Evolutionary conservation across 139 green algal genomes (phyloP).

Genomic region (Marvania coccoides): DNA sequence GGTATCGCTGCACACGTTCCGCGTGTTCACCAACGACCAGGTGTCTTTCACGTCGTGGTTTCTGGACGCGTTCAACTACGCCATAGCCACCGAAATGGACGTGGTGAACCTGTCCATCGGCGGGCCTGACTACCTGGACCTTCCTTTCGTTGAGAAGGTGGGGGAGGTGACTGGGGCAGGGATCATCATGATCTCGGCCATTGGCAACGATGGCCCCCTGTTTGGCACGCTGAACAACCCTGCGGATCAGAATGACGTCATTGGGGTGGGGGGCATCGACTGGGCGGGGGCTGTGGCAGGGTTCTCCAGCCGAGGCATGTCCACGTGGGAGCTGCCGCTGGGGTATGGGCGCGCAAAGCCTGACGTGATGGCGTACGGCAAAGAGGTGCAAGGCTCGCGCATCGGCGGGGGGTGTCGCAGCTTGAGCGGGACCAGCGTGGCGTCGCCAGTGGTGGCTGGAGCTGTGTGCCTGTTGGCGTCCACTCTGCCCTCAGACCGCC

Average conservation of each 20-base stretch:
- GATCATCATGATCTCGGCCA: constrained; percentile 91
- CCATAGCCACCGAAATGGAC: constrained; percentile 78
- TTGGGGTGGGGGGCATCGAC: constrained; percentile 95
- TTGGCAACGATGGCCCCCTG: constrained; percentile 94
- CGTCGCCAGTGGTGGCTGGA: constrained; percentile 93
- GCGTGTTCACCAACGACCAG: constrained; percentile 90
- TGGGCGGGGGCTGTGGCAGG: constrained; percentile 60
- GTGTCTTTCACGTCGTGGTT: constrained; percentile 99
- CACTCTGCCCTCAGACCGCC: constrained; percentile 60
- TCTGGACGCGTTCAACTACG: constrained; percentile 99
- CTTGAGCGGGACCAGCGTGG: constrained; percentile 85
- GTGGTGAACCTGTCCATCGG: constrained; percentile 97
- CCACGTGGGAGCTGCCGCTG: constrained; percentile 89
- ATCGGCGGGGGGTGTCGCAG: constrained; percentile 82
- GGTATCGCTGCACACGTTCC: constrained; percentile 89
- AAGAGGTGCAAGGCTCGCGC: constrained; percentile 84
- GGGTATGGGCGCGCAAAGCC: constrained; percentile 62
- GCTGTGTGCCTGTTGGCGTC: constrained; percentile 85
- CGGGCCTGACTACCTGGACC: constrained; percentile 94
- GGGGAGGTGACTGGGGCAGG: constrained; percentile 84
- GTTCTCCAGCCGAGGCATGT: constrained; percentile 94
- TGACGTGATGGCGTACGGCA: constrained; percentile 92
- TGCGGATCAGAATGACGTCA: constrained; percentile 93
- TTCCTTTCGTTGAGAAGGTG: constrained; percentile 98
- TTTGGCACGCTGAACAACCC: constrained; percentile 99